Conservation (phyloP, 208 protist genomes). For the Trypanosoma scelopori region DNA sequence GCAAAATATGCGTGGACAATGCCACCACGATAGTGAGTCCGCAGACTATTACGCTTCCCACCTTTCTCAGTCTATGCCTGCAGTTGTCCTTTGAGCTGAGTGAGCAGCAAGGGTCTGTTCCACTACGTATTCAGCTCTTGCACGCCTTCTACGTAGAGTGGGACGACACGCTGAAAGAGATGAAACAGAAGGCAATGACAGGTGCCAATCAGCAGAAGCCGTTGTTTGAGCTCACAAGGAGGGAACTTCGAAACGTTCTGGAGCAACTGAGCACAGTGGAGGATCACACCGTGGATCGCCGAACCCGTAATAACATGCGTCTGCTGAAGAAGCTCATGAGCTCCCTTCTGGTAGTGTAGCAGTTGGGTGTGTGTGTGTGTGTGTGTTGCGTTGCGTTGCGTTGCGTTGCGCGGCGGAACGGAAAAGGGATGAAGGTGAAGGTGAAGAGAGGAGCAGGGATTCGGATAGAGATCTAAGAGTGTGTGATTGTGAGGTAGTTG, state of each 20-base stretch:
- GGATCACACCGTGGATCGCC: conserved; percentile 56
- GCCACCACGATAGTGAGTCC: conserved; percentile 50
- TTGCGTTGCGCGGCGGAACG: too few species aligned
- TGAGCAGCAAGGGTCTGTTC: conserved; percentile 46
- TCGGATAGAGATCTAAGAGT: too few species aligned
- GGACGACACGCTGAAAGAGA: conserved; percentile 76
- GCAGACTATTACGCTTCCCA: conserved; percentile 58
- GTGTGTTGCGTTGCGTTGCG: not conserved
- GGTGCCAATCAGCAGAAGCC: conserved; percentile 31
- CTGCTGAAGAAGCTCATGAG: conserved; percentile 67
- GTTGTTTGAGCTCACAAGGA: conserved; percentile 58
- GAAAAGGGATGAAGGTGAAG: too few species aligned
- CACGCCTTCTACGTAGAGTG: conserved; percentile 87
- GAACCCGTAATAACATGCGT: conserved; percentile 68
- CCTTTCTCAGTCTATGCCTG: conserved; percentile 83
- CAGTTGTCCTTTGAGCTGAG: conserved; percentile 79
- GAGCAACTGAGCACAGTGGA: conserved; percentile 51
- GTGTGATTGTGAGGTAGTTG: too few species aligned
- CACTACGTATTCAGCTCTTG: conserved; percentile 67
- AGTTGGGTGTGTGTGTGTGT: not conserved
- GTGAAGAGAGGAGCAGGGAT: too few species aligned
- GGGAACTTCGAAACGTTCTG: conserved; percentile 59
- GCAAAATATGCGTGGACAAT: conserved; percentile 69
- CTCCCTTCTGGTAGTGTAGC: conserved; percentile 39
- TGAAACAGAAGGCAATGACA: conserved; percentile 54